Evolutionary conservation across 2,329 filamentous ascomycete species (phyloP).

Genomic region (Paecilomyces dactylethromorphus): DNA sequence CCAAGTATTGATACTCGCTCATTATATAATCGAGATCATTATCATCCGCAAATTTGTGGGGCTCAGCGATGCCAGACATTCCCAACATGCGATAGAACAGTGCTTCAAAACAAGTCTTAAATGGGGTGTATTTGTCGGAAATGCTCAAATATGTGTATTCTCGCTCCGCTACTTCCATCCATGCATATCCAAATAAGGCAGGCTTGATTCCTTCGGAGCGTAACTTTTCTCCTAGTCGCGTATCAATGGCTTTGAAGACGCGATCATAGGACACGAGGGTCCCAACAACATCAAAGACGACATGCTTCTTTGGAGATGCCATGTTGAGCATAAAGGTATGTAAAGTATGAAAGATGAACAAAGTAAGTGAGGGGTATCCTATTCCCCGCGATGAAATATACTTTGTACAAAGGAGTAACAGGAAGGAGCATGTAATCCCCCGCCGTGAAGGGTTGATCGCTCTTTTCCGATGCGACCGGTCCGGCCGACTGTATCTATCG

Average conservation of each 20-base stretch:
- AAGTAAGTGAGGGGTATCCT: neutral
- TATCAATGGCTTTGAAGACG: conserved; percentile 32
- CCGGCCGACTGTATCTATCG: neutral
- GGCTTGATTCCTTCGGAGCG: conserved; percentile 25
- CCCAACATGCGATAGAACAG: conserved; percentile 40
- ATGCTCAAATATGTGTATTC: conserved; percentile 42
- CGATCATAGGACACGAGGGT: conserved; percentile 41
- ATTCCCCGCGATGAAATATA: neutral
- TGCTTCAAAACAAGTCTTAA: conserved; percentile 32
- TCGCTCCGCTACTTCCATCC: conserved; percentile 39
- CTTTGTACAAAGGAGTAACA: neutral
- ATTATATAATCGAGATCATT: conserved; percentile 33
- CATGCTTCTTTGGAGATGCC: conserved; percentile 29
- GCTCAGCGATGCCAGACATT: conserved; percentile 34
- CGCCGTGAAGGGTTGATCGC: neutral
- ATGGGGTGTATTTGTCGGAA: conserved; percentile 34
- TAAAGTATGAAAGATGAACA: neutral
- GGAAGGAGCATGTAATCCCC: neutral
- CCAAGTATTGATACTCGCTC: conserved; percentile 26
- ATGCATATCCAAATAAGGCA: conserved; percentile 36
- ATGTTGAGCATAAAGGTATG: neutral
- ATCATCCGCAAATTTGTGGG: conserved; percentile 31
- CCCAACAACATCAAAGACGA: conserved; percentile 49
- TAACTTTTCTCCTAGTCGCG: conserved; percentile 31
- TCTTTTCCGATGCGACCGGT: neutral